A percentile compares a stretch with the other conserved stretches of the same genome.
These are phyloP conservation scores for Elsinoe batatas DNA, from an alignment of 2,329 filamentous ascomycete genomes.

Conservation along the genomic window DNA sequence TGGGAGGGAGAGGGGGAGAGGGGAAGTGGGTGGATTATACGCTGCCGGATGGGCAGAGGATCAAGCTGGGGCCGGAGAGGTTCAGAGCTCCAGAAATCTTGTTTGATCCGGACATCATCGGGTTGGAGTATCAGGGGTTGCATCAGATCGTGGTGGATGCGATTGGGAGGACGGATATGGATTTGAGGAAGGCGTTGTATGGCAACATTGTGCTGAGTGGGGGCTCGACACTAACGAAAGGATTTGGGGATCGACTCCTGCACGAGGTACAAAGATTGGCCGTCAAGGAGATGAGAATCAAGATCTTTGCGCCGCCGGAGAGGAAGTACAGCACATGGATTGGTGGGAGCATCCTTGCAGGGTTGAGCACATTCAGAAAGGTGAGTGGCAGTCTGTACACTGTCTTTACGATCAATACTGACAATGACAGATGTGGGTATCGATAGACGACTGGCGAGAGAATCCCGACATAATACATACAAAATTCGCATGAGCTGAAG, in stretches of 20 bases:
- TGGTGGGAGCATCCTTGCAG: slow-evolving; percentile 91
- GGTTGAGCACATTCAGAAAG: slow-evolving; percentile 97
- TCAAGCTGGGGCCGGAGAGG: slow-evolving; percentile 88
- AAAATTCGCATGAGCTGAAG: slow-evolving; percentile 58
- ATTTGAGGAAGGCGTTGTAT: slow-evolving; percentile 86
- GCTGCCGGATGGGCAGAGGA: slow-evolving; percentile 83
- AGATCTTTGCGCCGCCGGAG: slow-evolving; percentile 96
- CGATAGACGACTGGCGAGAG: slow-evolving; percentile 99
- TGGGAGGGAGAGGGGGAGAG: slow-evolving; percentile 55
- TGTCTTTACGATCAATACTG: slow-evolving; percentile 13
- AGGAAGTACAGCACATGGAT: slow-evolving; percentile 99
- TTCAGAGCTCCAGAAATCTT: slow-evolving; percentile 95
- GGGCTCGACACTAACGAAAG: slow-evolving; percentile 90
- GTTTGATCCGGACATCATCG: slow-evolving; percentile 94
- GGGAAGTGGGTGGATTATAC: slow-evolving; percentile 77
- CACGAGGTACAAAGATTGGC: slow-evolving; percentile 87
- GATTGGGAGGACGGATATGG: slow-evolving; percentile 89
- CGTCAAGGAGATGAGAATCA: slow-evolving; percentile 98
- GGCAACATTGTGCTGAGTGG: slow-evolving; percentile 96
- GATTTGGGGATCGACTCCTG: slow-evolving; percentile 86
- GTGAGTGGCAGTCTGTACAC: slow-evolving; percentile 42
- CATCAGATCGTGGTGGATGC: slow-evolving; percentile 97
- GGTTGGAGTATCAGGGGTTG: slow-evolving; percentile 89
- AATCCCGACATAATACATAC: slow-evolving; percentile 98
- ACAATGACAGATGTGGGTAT: slow-evolving; percentile 83